Evolutionary conservation across 352 stramenopile species (phyloP).

Genomic region (Phytophthora citrophthora): DNA sequence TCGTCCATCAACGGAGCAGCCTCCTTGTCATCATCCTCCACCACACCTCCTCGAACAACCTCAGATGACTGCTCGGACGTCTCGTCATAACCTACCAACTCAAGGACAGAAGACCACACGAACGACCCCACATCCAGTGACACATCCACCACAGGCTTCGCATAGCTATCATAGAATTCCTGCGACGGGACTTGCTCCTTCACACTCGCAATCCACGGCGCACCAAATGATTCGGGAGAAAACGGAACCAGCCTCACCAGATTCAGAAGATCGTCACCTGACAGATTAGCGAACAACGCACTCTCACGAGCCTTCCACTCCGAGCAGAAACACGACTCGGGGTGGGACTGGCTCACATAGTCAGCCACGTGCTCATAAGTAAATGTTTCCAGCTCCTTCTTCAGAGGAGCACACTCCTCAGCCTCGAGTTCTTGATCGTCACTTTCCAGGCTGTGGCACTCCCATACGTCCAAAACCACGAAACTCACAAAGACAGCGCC

Average conservation of each 20-base stretch:
- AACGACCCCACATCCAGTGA: conserved; percentile 29
- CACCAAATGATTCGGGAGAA: conserved; percentile 44
- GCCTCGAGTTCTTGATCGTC: conserved; percentile 31
- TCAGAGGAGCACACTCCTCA: conserved; percentile 33
- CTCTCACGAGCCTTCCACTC: conserved; percentile 54
- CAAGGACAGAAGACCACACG: conserved; percentile 38
- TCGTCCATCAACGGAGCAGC: neutral
- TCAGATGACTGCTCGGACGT: conserved; percentile 1
- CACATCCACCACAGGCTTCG: conserved; percentile 45
- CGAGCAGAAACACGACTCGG: conserved; percentile 46
- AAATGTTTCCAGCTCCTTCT: conserved; percentile 42
- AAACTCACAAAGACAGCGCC: conserved; percentile 41
- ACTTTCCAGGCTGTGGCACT: conserved; percentile 29
- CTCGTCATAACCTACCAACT: conserved; percentile 20
- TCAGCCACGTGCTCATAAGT: conserved; percentile 32
- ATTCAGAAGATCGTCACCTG: conserved; percentile 23
- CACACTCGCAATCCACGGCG: conserved; percentile 37
- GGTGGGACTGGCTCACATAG: conserved; percentile 39
- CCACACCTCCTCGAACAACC: neutral
- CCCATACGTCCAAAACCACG: conserved; percentile 42
- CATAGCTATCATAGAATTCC: conserved; percentile 42
- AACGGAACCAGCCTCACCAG: conserved; percentile 49
- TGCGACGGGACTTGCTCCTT: conserved; percentile 43
- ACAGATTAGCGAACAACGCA: conserved; percentile 32
- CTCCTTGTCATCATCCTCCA: conserved; percentile 9